Evolutionary conservation across 2,329 filamentous ascomycete genomes (phyloP).

Genomic region (Septoria petroselini): DNA sequence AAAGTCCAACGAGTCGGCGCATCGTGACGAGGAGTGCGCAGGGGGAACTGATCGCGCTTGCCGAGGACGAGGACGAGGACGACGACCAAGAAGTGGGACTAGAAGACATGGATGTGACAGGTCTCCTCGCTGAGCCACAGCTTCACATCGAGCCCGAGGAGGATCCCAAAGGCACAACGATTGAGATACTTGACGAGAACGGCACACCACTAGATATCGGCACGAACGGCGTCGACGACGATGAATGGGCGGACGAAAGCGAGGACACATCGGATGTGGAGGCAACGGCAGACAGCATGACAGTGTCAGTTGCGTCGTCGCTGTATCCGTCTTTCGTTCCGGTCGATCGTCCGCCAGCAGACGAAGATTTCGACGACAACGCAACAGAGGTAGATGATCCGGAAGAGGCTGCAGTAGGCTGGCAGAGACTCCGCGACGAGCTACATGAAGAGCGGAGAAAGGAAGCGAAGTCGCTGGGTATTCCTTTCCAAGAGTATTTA

Average conservation of each 20-base stretch:
- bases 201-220: conserved; percentile 21
- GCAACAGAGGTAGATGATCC: conserved; percentile 25
- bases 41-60: conserved; percentile 27
- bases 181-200: conserved; percentile 33
- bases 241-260: conserved; percentile 31
- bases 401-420: conserved; percentile 11
- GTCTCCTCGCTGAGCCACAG: neutral
- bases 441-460: conserved; percentile 6
- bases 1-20: conserved; percentile 30
- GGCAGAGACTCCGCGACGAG: conserved; percentile 11
- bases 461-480: conserved; percentile 9
- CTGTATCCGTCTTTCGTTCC: neutral
- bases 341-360: neutral
- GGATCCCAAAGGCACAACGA: conserved; percentile 23
- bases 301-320: neutral
- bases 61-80: conserved; percentile 25
- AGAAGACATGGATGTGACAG: conserved; percentile 12
- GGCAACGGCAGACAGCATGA: neutral
- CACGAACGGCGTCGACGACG: conserved; percentile 21
- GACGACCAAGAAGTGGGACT: conserved; percentile 4
- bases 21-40: conserved; percentile 33
- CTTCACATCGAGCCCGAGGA: conserved; percentile 1
- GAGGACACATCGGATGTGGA: conserved; percentile 2
- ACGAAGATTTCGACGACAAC: conserved; percentile 3
- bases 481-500: conserved; percentile 9